Percentiles rank a stretch among this genome's conserved stretches.
These are phyloP conservation scores for Trichomonas gallinae DNA, from an alignment of 208 protist species.

Conservation along the genomic window DNA sequence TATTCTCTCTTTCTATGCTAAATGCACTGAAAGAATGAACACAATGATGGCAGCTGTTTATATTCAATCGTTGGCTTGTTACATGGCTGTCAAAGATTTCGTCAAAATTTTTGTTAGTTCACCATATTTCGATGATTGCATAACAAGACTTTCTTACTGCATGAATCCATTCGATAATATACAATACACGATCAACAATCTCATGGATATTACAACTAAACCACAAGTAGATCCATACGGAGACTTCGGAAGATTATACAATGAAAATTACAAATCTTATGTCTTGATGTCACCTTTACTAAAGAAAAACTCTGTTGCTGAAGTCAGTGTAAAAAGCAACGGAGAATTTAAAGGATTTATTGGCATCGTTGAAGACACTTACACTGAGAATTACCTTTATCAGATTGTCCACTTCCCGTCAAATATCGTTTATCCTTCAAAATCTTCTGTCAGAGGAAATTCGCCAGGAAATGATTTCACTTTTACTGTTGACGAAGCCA, in stretches of 20 bases:
- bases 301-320: no score
- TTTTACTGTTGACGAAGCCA: neutral
- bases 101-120: no score
- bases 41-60: neutral
- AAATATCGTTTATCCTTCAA: neutral
- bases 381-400: neutral
- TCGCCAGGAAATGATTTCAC: neutral
- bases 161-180: neutral
- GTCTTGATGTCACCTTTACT: no score
- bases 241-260: no score
- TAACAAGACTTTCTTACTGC: no score
- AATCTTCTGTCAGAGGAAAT: neutral
- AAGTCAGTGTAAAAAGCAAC: neutral
- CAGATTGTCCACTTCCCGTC: neutral
- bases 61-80: neutral
- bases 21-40: neutral
- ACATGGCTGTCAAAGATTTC: no score
- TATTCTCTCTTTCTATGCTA: neutral
- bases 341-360: neutral
- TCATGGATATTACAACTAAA: no score
- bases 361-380: neutral
- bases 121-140: no score
- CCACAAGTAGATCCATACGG: no score
- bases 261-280: no score
- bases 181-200: neutral